Base-by-base conservation (phyloP, 2,329 filamentous ascomycete genomes). In the Sclerotinia spermophila region DNA sequence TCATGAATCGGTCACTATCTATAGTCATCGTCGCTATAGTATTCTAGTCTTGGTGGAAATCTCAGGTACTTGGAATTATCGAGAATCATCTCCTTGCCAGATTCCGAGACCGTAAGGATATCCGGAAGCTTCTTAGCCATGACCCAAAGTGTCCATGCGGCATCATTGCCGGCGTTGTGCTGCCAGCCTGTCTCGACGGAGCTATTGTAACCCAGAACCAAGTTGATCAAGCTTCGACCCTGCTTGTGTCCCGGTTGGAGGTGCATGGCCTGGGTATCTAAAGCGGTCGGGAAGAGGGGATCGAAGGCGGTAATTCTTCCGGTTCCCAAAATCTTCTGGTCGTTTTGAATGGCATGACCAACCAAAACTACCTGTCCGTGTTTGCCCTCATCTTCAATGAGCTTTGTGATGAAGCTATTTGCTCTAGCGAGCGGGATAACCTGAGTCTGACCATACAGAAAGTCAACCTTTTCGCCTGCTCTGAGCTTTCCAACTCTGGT, bases 111-210 rank as follows among this genome's bases (percentile, higher is more conserved):
- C 1, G 8, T 40, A 8, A 65, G 44, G 2, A 65, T 27, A n/a
- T 38, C 24, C 4, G 11, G 62, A 1, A 66, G 1, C 60, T 53
- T 66, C 5, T 56, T 69, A 0, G 44, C 62, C 35, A 58, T 24
- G 5, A 66, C 40, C 68, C 68, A 69, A 2, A 69, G 38, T 0
- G 68, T 69, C 35, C 45, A 69, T 5, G 44, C 51, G 0, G 68
- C 59, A n/a, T 69, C 68, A 6, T 69, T 69, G 0, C 68, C 68
- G 5, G 68, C 60, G 19, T 69, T 69, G 15, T 69, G 68, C 68
- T 69, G 48, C 68, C 59, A 66, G 5, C 59, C 68, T 0, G n/a
- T 42, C 7, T 17, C 40, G 5, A 7, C 1, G 4, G n/a, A 0
- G 0, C n/a, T 24, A 1, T 48, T 7, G 35, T 66, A 66, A 0